Evolutionary conservation across 805 yeast species (phyloP).

Genomic region (Starmerella apis): DNA sequence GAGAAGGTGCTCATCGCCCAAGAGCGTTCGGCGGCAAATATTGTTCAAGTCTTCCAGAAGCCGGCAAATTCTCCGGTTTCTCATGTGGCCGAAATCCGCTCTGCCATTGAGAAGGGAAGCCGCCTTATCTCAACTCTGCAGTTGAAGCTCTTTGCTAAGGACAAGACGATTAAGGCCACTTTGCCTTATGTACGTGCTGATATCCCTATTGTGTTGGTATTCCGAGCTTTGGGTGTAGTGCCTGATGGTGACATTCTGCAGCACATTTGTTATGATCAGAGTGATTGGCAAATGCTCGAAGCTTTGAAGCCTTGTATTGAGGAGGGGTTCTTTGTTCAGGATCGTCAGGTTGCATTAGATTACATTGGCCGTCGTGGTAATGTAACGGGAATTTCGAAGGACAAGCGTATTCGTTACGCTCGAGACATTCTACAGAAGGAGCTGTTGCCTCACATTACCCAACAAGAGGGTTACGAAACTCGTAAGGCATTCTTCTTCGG

Average conservation of each 20-base stretch:
- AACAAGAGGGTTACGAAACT: slow-evolving; percentile 92
- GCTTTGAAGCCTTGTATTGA: slow-evolving; percentile 98
- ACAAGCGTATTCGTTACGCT: slow-evolving; percentile 96
- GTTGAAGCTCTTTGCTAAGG: slow-evolving; percentile 78
- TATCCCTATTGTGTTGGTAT: slow-evolving; percentile 91
- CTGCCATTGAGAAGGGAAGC: slow-evolving; percentile 95
- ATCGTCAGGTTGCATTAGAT: slow-evolving; percentile 94
- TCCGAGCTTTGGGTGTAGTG: slow-evolving; percentile 95
- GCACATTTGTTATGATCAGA: slow-evolving; percentile 94
- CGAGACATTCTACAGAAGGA: slow-evolving; percentile 94
- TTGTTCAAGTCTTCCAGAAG: slow-evolving; percentile 95
- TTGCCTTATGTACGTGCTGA: slow-evolving; percentile 94
- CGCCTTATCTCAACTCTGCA: slow-evolving; percentile 89
- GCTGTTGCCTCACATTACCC: slow-evolving; percentile 92
- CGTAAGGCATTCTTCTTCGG: slow-evolving; percentile 96
- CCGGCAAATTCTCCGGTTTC: slow-evolving; percentile 95
- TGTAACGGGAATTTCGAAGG: slow-evolving; percentile 90
- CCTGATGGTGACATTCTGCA: slow-evolving; percentile 98
- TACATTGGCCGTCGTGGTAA: slow-evolving; percentile 98
- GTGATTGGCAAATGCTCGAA: slow-evolving; percentile 99
- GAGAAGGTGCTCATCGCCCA: slow-evolving; percentile 98
- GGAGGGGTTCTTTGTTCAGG: slow-evolving; percentile 97
- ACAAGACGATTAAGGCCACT: slow-evolving; percentile 81
- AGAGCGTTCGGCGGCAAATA: slow-evolving; percentile 96
- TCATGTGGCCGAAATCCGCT: slow-evolving; percentile 91